Evolutionary conservation across 2,329 filamentous ascomycete species (phyloP), one percentile per base, ranked within the genome.

Genomic region (Claviceps monticola): DNA sequence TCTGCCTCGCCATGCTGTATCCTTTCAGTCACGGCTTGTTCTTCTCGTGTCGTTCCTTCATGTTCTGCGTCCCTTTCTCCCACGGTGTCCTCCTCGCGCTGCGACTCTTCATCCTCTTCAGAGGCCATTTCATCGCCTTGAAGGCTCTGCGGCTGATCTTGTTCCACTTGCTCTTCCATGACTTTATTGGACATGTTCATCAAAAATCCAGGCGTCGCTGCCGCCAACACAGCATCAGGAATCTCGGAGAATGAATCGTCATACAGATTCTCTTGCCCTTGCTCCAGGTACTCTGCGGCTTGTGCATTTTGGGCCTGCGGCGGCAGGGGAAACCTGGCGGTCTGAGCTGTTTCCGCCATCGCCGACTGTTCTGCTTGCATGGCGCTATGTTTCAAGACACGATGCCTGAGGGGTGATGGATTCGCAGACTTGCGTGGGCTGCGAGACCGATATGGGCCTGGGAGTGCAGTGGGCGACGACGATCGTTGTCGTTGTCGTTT

Each of bases 221-320:
- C 74, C 14, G 67, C 68, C 4, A 80, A 68, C 2, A 78, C 64
- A 4, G 63, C 68, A 16, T 75, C 70, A 0, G 77, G 75, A 16
- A 80, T 76, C 49, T 78, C 74, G 0, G 76, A 80, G 56, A 80
- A 80, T 0, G 75, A 78, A 55, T 80, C 76, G 1, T 79, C 74
- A 45, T 78, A 75, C 29, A 62, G 48, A 41, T 62, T 64, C 2
- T 64, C 60, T 21, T 68, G 64, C 2, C 67, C 62, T 1, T 63
- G 58, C 2, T 59, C 60, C 0, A 56, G 49, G 9, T 41, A 46
- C 5, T 45, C 54, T 34, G 59, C 51, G 38, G 37, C 48, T 47
- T 45, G 34, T 48, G 16, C 52, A 36, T 48, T 43, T 19, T 46
- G 51, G 16, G 45, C n/a, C 41, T 46, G 16, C 17, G 55, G 53